A percentile compares a stretch with the other conserved stretches of the same genome.
These are phyloP conservation scores for Paratinospora sagittata DNA, from an alignment of 164 flowering plant genomes.

Conservation along the genomic window DNA sequence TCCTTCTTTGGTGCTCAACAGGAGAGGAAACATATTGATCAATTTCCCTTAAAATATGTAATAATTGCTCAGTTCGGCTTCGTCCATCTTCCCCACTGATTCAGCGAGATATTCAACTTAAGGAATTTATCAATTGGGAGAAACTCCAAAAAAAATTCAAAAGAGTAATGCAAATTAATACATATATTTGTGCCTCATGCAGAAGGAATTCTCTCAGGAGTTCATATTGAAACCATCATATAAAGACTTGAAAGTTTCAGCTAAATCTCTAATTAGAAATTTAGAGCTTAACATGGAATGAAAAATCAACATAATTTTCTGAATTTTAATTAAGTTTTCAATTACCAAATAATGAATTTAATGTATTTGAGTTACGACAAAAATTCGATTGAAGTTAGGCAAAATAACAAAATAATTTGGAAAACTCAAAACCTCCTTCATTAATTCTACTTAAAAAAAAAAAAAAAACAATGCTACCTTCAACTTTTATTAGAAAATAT, in stretches of 20 bases:
- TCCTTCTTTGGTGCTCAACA: slow-evolving; percentile 73
- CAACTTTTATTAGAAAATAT: too few relatives aligned
- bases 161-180: not conserved
- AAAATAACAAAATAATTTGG: too few relatives aligned
- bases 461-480: too few relatives aligned
- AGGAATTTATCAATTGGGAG: not conserved
- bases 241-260: not conserved
- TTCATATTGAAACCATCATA: not conserved
- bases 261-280: too few relatives aligned
- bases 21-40: slow-evolving; percentile 84
- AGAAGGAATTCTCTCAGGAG: not conserved
- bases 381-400: too few relatives aligned
- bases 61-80: slow-evolving; percentile 83
- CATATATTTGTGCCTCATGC: not conserved
- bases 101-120: slow-evolving; percentile 4
- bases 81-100: slow-evolving; percentile 96
- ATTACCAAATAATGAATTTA: not conserved
- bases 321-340: too few relatives aligned
- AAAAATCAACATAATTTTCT: too few relatives aligned
- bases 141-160: not conserved
- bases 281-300: too few relatives aligned
- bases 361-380: too few relatives aligned
- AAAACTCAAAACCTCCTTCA: too few relatives aligned
- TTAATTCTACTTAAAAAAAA: too few relatives aligned
- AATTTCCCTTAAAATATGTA: slow-evolving; percentile 77